phyloP scores from a whole-genome alignment of 768 basidiomycete species.

The Russula olivacea region DNA sequence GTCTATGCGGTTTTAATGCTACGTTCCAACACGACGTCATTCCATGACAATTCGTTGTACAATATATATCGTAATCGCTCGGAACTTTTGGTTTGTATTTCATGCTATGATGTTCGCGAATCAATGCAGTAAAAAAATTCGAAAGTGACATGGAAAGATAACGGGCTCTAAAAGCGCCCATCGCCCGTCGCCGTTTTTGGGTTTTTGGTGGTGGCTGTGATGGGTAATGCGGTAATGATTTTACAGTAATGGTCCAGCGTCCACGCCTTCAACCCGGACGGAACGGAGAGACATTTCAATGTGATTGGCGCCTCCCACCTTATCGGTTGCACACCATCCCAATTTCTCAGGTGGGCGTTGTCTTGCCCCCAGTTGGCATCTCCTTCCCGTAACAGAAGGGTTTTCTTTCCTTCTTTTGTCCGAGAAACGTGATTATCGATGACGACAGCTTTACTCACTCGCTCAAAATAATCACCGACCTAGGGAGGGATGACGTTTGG shows the following conservation, averaged over 20 bases:
- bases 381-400: not conserved
- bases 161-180: not conserved
- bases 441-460: not conserved
- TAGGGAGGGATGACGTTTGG: not conserved
- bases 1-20: not conserved
- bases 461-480: not conserved
- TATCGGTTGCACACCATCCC: not conserved
- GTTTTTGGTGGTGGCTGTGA: not conserved
- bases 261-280: not conserved
- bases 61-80: not conserved
- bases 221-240: no score
- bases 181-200: not conserved
- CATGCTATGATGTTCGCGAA: not conserved
- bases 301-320: constrained; percentile 3
- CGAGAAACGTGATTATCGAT: not conserved
- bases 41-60: not conserved
- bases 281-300: not conserved
- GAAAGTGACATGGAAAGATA: not conserved
- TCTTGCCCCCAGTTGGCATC: not conserved
- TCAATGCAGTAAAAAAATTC: not conserved
- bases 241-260: not conserved
- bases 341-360: not conserved
- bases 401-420: not conserved
- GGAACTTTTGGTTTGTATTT: not conserved
- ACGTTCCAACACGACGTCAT: not conserved